These are phyloP conservation scores for Lentinula sp. DNA, from an alignment of 768 basidiomycete genomes.

Conservation along the genomic window DNA sequence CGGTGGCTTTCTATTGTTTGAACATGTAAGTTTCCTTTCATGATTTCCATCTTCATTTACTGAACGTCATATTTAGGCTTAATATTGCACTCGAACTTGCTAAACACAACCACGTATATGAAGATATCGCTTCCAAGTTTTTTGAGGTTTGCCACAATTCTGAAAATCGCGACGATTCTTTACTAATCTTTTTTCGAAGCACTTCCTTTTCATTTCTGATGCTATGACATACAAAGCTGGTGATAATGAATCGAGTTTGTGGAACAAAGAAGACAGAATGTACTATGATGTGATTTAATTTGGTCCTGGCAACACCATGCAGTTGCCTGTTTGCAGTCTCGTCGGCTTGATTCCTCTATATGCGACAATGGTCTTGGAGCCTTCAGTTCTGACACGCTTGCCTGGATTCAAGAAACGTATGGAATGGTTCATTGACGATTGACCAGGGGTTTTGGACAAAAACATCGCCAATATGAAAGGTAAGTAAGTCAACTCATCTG, in stretches of 20 bases:
- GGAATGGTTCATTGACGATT: slow-evolving; percentile 97
- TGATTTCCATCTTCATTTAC: not conserved
- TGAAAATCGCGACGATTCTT: not conserved
- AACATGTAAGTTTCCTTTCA: slow-evolving; percentile 61
- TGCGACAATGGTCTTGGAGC: slow-evolving; percentile 91
- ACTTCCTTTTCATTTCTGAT: slow-evolving; percentile 97
- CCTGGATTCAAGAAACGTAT: slow-evolving; percentile 98
- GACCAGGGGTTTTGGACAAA: slow-evolving; percentile 78
- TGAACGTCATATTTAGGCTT: slow-evolving; percentile 49
- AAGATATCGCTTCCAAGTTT: slow-evolving; percentile 99
- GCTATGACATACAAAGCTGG: slow-evolving; percentile 92
- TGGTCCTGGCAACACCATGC: slow-evolving; percentile 74
- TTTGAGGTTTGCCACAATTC: slow-evolving; percentile 54
- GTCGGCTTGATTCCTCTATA: slow-evolving; percentile 98
- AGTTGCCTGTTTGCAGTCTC: slow-evolving; percentile 88
- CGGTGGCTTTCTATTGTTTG: slow-evolving; percentile 98
- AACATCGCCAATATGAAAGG: slow-evolving; percentile 98
- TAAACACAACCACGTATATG: slow-evolving; percentile 95
- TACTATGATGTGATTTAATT: slow-evolving; percentile 98
- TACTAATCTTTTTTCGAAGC: slow-evolving; percentile 35
- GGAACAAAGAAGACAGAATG: slow-evolving; percentile 97
- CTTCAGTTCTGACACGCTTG: slow-evolving; percentile 80
- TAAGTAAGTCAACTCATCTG: slow-evolving; percentile 18
- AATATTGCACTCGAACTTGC: slow-evolving; percentile 97
- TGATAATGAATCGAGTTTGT: slow-evolving; percentile 76